These are phyloP conservation scores for Dictyostelium intermedium DNA, from an alignment of 78 protist genomes.

Conservation along the genomic window DNA sequence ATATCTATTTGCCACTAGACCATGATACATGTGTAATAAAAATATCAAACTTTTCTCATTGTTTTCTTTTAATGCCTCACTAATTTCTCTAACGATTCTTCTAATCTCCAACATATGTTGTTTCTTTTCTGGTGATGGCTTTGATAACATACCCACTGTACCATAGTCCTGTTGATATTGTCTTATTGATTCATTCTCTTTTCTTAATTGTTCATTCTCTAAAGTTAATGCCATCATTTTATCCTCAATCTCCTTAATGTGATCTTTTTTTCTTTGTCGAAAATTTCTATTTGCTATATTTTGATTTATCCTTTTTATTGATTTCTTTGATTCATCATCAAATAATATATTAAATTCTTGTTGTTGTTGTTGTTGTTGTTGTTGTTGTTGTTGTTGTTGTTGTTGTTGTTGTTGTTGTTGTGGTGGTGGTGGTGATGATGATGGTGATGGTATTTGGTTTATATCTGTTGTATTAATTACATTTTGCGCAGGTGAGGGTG, in stretches of 20 bases:
- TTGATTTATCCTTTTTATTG: neutral
- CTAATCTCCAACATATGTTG: conserved; percentile 17
- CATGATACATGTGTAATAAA: conserved; percentile 10
- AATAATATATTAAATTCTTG: neutral
- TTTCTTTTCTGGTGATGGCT: conserved; percentile 25
- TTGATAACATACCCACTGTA: conserved; percentile 23
- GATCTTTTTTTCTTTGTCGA: neutral
- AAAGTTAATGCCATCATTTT: neutral
- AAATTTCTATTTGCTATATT: neutral
- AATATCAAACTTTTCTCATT: conserved; percentile 21
- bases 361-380: neutral
- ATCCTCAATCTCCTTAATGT: neutral
- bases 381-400: neutral
- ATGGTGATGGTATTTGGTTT: neutral
- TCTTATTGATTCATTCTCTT: neutral
- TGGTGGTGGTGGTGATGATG: too few species aligned
- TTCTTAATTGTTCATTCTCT: neutral
- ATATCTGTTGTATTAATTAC: neutral
- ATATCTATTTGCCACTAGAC: conserved; percentile 22
- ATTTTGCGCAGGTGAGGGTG: neutral
- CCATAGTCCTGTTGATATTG: conserved; percentile 1
- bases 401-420: neutral
- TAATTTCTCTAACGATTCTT: conserved; percentile 11
- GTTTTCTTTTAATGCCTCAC: conserved; percentile 23
- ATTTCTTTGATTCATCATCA: neutral